These are phyloP conservation scores for Jackrogersella minutella DNA, from an alignment of 495 filamentous ascomycete species.

Conservation along the genomic window DNA sequence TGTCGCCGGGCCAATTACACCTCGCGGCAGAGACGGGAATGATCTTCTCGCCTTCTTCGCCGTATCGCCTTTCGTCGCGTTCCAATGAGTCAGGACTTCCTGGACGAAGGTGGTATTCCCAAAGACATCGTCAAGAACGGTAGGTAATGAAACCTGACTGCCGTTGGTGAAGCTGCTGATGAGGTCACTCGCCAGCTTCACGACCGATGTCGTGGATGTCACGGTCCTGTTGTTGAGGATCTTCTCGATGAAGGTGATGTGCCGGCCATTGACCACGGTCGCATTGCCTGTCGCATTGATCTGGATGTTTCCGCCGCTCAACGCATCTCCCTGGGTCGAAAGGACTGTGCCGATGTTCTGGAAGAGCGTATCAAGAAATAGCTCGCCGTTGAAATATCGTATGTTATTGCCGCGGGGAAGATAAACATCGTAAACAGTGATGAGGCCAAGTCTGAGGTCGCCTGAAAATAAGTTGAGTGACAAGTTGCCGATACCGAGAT, in stretches of 20 bases:
- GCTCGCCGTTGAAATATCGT: constrained; percentile 48
- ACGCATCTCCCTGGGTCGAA: constrained; percentile 41
- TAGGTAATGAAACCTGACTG: constrained; percentile 24
- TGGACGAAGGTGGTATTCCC: constrained; percentile 45
- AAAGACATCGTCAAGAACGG: constrained; percentile 39
- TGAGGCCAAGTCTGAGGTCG: constrained; percentile 51
- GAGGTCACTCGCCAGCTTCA: constrained; percentile 49
- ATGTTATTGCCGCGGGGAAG: constrained; percentile 58
- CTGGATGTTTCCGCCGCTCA: constrained; percentile 50
- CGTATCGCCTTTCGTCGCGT: constrained; percentile 11
- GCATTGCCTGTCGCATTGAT: constrained; percentile 54
- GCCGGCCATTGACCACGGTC: constrained; percentile 52
- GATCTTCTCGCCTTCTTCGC: constrained; percentile 15
- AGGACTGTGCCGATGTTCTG: constrained; percentile 52
- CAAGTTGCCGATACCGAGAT: constrained; percentile 58
- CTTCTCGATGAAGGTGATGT: constrained; percentile 54
- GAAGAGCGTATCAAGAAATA: constrained; percentile 45
- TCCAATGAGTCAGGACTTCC: constrained; percentile 39
- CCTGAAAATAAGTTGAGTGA: constrained; percentile 53
- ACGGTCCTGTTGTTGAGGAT: constrained; percentile 56
- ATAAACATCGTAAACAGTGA: constrained; percentile 50
- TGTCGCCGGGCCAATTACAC: constrained; percentile 32
- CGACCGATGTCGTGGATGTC: constrained; percentile 47
- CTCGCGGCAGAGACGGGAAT: constrained; percentile 11
- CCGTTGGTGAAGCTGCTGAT: constrained; percentile 42